Base-by-base conservation (phyloP, 441 rosid species). In the Populus trichocarpa region DNA sequence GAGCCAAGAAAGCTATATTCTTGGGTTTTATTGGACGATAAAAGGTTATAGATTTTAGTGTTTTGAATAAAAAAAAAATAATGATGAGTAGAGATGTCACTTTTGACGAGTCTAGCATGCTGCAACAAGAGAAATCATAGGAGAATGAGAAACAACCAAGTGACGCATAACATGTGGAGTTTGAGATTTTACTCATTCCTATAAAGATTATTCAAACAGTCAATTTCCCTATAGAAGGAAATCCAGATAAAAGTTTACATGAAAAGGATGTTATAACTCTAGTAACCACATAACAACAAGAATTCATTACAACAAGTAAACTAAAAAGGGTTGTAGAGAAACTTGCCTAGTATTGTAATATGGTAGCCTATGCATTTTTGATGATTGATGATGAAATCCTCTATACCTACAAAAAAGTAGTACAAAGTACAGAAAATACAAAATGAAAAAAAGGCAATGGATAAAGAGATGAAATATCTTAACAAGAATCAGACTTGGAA, bases 151-250 rank as follows among this genome's bases (percentile, higher is more conserved):
- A 46, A 13, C 20, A 46, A 14, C 0, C 0, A 16, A 6, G 8
- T 12, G 30, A 16, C 59, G 8, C 75, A 14, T 0, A 57, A 16
- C 11, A 59, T 35, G 67, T 73, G 68, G 67, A 59, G 75, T 72
- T 72, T 72, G 40, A 72, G 2, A 28, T 2, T 12, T 25, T 8
- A 14, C 6, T 20, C 12, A 14, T 18, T 42, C 25, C 4, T 10
- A 10, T 7, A 46, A 65, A 23, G 6, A 1, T 0, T 23, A 65
- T 8, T 23, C 6, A 23, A n/a, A 23, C 4, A 25, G 1, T 46
- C 6, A 46, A 46, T 13, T 46, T 46, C 0, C 6, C 0, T 5
- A 0, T 0, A 7, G 0, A 64, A n/a, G 0, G 0, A 42, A 3
- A 46, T 46, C 0, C 7, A 46, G 6, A 46, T 46, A 18, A 25